These are phyloP conservation scores for Lasiosphaeriaceae sp. DNA, from an alignment of 495 filamentous ascomycete species.

Conservation along the genomic window DNA sequence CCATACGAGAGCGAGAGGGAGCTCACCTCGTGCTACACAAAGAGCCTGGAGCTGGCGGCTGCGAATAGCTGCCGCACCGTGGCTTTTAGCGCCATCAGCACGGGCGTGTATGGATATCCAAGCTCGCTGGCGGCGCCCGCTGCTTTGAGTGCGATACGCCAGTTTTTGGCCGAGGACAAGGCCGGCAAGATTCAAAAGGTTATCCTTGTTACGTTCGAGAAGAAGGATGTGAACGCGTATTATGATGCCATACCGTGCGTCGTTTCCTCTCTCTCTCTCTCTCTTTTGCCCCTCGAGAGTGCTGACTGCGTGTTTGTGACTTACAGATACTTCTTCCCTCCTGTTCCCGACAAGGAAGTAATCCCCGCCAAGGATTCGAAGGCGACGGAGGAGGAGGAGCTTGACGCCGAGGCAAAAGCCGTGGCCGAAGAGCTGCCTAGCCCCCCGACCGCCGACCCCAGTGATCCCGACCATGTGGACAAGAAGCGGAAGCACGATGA, in stretches of 20 bases:
- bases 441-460: constrained; percentile 32
- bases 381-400: constrained; percentile 14
- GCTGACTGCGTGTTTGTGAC: constrained; percentile 1
- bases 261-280: neutral
- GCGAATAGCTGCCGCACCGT: constrained; percentile 62
- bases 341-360: constrained; percentile 22
- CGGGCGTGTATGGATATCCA: constrained; percentile 88
- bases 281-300: neutral
- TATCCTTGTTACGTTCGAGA: constrained; percentile 76
- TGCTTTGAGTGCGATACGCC: constrained; percentile 64
- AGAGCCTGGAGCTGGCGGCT: constrained; percentile 68
- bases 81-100: constrained; percentile 80
- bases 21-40: constrained; percentile 68
- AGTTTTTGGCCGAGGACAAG: constrained; percentile 58
- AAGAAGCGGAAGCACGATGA: constrained; percentile 34
- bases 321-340: constrained; percentile 35
- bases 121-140: constrained; percentile 62
- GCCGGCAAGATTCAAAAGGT: constrained; percentile 64
- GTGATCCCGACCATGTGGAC: constrained; percentile 23
- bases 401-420: constrained; percentile 28
- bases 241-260: constrained; percentile 68
- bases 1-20: constrained; percentile 42
- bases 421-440: constrained; percentile 31
- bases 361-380: constrained; percentile 9
- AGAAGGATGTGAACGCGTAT: constrained; percentile 74